phyloP scores from a whole-genome alignment of 1,284 basidiomycete species.

The Ganoderma boninense region DNA sequence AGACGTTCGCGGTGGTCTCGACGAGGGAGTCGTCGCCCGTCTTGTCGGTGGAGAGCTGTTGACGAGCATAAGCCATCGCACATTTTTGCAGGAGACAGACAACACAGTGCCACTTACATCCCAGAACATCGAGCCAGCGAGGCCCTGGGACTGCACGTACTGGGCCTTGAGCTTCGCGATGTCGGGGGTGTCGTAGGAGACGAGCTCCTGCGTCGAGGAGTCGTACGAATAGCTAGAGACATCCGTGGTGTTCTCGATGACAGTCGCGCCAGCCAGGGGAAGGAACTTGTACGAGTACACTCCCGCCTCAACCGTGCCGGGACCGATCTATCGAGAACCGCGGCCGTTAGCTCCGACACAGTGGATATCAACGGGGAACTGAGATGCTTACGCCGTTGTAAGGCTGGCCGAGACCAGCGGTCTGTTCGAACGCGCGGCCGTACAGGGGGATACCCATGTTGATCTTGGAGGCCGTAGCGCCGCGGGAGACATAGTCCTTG shows the following conservation, averaged over 20 bases:
- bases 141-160: slow-evolving; percentile 71
- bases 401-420: slow-evolving; percentile 75
- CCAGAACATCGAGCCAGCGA: slow-evolving; percentile 88
- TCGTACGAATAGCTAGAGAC: slow-evolving; percentile 87
- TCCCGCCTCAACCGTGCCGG: slow-evolving; percentile 75
- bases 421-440: slow-evolving; percentile 86
- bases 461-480: slow-evolving; percentile 79
- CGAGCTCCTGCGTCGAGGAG: slow-evolving; percentile 63
- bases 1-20: slow-evolving; percentile 51
- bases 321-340: slow-evolving; percentile 65
- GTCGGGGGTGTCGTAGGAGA: slow-evolving; percentile 85
- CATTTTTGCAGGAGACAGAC: no score
- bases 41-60: slow-evolving; percentile 71
- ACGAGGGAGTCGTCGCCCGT: slow-evolving; percentile 65
- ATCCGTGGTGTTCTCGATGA: slow-evolving; percentile 76
- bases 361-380: no score
- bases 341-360: background rate
- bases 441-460: slow-evolving; percentile 89
- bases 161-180: slow-evolving; percentile 79
- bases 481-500: slow-evolving; percentile 68
- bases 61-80: background rate
- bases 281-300: slow-evolving; percentile 82
- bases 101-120: slow-evolving; percentile 56
- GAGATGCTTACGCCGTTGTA: slow-evolving; percentile 68
- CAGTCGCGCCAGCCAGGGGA: slow-evolving; percentile 65